Base-by-base conservation (phyloP, 768 basidiomycete species). In the Boletus fagicola region DNA sequence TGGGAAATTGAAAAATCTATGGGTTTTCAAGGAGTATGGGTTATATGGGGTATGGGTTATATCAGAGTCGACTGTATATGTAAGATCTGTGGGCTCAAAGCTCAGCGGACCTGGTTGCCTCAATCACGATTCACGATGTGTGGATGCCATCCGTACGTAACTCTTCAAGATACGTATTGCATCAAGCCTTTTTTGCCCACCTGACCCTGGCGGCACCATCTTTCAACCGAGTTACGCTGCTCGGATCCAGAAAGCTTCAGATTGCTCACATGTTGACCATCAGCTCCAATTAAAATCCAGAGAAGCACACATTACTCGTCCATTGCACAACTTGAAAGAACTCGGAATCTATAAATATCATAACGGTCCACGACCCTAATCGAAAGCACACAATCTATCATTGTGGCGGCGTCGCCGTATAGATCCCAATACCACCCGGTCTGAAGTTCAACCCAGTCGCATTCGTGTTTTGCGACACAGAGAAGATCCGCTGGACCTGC, bases 361-460 rank as follows among this genome's bases (percentile, higher is more conserved):
- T 12, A 8, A 20, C 28, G 11, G 13, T 4, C 5, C 7, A 30
- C 11, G 11, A 16, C 6, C 24, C 26, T 4, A n/a, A n/a, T 11
- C 7, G n/a, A 31, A 9, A 20, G 13, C 30, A 4, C 7, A 31
- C 4, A 30, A 33, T 16, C 10, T 52, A 52, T 9, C 12, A 48
- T 20, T 31, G 1, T 1, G 47, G 50, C 7, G 49, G 62, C n/a
- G 61, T 61, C 39, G 43, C 60, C 1, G 52, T 60, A 22, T 70
- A 70, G 31, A 70, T 60, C 12, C 69, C 68, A 28, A 69, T 28
- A 0, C 65, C 65, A 5, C 55, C 62, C 3, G 59, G 53, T 11
- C 15, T 7, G 20, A 58, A 59, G 40, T 60, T 63, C 8, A 71
- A 45, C 13, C 68, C 70, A 2, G 59, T 73, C 22, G 22, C 49